phyloP scores from a whole-genome alignment of 2,329 filamentous ascomycete species.

The Meredithiella fracta region DNA sequence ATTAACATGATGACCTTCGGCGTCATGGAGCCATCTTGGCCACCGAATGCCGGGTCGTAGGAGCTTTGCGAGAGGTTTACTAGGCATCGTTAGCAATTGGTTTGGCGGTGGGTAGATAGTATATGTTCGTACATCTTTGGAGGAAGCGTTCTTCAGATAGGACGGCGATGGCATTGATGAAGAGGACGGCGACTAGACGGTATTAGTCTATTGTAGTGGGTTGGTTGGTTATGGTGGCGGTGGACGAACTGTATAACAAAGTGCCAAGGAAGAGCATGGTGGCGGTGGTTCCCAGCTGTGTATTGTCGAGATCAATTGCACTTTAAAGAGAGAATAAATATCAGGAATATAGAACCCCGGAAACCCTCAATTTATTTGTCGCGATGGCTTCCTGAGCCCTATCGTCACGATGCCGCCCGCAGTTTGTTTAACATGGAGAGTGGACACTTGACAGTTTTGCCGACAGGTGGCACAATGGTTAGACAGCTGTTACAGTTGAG shows the following conservation, averaged over 20 bases:
- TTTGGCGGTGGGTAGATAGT: background rate
- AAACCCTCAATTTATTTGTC: too few relatives aligned
- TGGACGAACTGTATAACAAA: constrained; percentile 43
- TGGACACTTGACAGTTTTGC: background rate
- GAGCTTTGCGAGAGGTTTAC: constrained; percentile 61
- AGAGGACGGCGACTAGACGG: constrained; percentile 51
- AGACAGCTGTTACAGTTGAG: background rate
- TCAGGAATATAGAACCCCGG: too few relatives aligned
- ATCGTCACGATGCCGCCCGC: too few relatives aligned
- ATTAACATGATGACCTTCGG: constrained; percentile 80
- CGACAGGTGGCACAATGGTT: background rate
- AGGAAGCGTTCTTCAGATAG: constrained; percentile 92
- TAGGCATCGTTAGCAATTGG: constrained; percentile 14
- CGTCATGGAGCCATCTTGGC: constrained; percentile 62
- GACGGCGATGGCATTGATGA: constrained; percentile 85
- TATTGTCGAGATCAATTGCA: background rate
- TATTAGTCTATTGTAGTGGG: background rate
- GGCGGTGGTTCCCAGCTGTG: constrained; percentile 9
- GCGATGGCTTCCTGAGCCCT: too few relatives aligned
- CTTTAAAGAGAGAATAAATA: background rate
- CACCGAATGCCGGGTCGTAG: constrained; percentile 62
- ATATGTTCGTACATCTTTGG: constrained; percentile 35
- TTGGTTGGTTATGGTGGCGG: background rate
- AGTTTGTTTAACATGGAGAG: too few relatives aligned
- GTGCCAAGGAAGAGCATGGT: constrained; percentile 54